Evolutionary conservation across 1,284 basidiomycete species (phyloP).

Genomic region (Moesziomyces parantarcticus): DNA sequence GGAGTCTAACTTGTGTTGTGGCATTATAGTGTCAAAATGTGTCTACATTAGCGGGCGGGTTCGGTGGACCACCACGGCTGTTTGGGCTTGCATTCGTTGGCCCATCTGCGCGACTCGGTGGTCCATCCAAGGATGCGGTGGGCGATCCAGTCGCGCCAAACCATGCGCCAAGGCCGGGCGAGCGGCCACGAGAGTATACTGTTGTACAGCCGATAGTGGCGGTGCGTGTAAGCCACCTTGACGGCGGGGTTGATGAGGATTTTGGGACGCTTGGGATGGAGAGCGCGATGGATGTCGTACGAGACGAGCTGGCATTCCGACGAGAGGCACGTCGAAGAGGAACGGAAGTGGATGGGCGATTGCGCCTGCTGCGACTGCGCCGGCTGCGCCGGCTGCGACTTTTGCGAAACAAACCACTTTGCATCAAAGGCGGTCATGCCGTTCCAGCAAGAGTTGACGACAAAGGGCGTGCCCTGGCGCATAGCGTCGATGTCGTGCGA

Average conservation of each 20-base stretch:
- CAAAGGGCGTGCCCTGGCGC: conserved; percentile 69
- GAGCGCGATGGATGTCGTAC: conserved; percentile 73
- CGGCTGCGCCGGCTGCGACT: conserved; percentile 43
- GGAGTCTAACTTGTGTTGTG: too few relatives aligned
- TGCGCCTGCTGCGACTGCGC: conserved; percentile 34
- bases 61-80: conserved; percentile 16
- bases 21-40: too few relatives aligned
- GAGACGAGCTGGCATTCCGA: conserved; percentile 73
- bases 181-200: conserved; percentile 43
- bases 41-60: not conserved
- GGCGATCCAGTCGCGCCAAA: conserved; percentile 54
- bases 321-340: conserved; percentile 71
- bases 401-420: conserved; percentile 68
- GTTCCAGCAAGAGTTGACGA: conserved; percentile 75
- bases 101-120: conserved; percentile 35
- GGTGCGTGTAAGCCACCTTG: conserved; percentile 50
- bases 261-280: conserved; percentile 68
- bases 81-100: conserved; percentile 19
- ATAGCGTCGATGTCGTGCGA: conserved; percentile 67
- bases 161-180: conserved; percentile 44
- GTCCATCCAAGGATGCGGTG: conserved; percentile 49
- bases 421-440: conserved; percentile 73
- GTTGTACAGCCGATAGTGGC: conserved; percentile 44
- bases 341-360: conserved; percentile 71
- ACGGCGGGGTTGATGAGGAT: conserved; percentile 71